These are phyloP conservation scores for Gaeumannomyces tritici DNA, from an alignment of 2,329 filamentous ascomycete species.

Conservation along the genomic window DNA sequence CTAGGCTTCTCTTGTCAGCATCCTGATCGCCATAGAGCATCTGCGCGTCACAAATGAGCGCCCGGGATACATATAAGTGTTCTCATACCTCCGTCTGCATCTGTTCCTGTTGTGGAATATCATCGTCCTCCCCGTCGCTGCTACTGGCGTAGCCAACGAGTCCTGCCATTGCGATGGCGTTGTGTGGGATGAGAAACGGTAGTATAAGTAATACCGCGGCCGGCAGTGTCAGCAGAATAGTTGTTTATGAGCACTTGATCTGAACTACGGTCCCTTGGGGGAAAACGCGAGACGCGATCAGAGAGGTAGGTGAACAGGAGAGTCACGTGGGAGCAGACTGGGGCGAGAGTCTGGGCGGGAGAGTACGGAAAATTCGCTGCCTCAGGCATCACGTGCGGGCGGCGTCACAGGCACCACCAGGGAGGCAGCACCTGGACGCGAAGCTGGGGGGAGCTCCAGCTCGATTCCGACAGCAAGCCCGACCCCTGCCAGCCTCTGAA, in stretches of 20 bases:
- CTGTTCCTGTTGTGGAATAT: conserved; percentile 2
- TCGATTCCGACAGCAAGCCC: neutral
- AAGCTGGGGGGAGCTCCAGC: neutral
- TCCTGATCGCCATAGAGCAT: neutral
- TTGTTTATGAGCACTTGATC: neutral
- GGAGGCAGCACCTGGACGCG: conserved; percentile 1
- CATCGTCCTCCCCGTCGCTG: conserved; percentile 39
- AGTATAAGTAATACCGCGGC: neutral
- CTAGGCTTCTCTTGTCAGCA: neutral
- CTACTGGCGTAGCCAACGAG: conserved; percentile 43
- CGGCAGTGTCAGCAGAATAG: neutral
- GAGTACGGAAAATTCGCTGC: neutral
- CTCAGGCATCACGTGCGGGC: neutral
- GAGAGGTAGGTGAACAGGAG: no score
- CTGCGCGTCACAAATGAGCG: neutral
- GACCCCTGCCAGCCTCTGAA: neutral
- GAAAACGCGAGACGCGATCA: neutral
- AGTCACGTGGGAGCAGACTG: neutral
- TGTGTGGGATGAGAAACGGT: neutral
- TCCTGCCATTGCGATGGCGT: conserved; percentile 23
- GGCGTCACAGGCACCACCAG: neutral
- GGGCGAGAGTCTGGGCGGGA: no score
- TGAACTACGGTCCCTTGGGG: neutral
- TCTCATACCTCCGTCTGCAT: neutral
- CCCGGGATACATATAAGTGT: neutral